Evolutionary conservation across 345 rosid species (phyloP).

Genomic region (Linum tenue): DNA sequence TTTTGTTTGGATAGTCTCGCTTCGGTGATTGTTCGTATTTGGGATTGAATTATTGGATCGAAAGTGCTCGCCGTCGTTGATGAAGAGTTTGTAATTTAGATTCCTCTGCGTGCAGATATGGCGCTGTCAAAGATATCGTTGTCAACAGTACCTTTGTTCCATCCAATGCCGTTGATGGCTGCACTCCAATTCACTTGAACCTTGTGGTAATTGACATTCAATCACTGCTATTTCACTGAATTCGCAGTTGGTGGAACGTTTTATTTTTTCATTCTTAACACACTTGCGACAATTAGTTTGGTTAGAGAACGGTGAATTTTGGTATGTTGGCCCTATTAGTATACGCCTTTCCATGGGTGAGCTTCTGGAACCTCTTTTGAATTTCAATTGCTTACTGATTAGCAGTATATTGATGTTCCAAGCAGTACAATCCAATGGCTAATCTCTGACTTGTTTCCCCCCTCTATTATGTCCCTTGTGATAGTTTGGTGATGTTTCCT

Average conservation of each 20-base stretch:
- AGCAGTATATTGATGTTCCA: no score
- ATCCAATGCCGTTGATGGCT: conserved; percentile 43
- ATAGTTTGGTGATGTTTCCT: no score
- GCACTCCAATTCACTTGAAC: conserved; percentile 79
- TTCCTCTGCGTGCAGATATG: conserved; percentile 46
- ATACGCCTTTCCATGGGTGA: not conserved
- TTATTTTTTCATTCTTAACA: no score
- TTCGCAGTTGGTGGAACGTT: not conserved
- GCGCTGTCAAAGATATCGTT: conserved; percentile 41
- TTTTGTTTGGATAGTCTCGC: not conserved
- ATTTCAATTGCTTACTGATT: not conserved
- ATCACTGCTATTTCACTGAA: not conserved
- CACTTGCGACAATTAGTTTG: no score
- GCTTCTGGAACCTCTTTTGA: not conserved
- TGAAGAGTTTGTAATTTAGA: no score
- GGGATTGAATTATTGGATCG: not conserved
- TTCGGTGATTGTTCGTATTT: no score
- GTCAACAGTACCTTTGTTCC: conserved; percentile 24
- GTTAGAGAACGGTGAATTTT: no score
- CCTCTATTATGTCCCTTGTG: no score
- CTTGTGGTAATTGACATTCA: conserved; percentile 57
- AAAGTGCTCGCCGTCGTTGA: not conserved
- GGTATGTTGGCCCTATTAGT: not conserved
- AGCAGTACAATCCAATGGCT: no score
- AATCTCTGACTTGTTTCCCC: no score